These are phyloP conservation scores for Artemisia annua DNA, from an alignment of 129 eudicot genomes.

Conservation along the genomic window DNA sequence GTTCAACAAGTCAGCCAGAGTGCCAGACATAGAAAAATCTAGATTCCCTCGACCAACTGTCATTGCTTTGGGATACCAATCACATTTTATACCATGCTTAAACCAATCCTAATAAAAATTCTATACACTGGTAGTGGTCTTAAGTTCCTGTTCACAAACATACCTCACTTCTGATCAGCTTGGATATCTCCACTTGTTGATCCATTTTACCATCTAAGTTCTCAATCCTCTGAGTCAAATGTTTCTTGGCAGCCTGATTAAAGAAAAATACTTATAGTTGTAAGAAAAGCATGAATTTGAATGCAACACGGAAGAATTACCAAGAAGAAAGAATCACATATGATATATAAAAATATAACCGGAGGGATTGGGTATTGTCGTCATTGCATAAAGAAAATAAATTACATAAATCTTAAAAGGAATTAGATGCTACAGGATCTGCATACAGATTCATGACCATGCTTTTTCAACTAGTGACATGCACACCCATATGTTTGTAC, in stretches of 20 bases:
- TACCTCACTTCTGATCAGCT: constrained; percentile 69
- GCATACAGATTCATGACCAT: no score
- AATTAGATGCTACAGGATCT: no score
- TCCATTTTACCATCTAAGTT: constrained; percentile 85
- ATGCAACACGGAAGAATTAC: constrained; percentile 7
- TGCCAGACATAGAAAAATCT: constrained; percentile 3
- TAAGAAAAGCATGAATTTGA: background rate
- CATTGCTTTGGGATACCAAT: background rate
- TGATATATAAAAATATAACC: background rate
- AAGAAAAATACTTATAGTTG: constrained; percentile 8
- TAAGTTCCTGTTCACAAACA: background rate
- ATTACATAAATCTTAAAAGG: no score
- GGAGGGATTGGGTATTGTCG: no score
- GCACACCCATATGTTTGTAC: background rate
- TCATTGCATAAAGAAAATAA: no score
- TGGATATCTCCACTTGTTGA: constrained; percentile 73
- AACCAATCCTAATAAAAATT: background rate
- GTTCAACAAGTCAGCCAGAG: background rate
- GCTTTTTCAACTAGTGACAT: no score
- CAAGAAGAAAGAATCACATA: constrained; percentile 3
- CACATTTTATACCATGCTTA: background rate
- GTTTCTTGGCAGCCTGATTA: constrained; percentile 78
- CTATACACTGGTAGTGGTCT: constrained; percentile 2
- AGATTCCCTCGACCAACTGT: background rate
- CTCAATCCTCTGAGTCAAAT: constrained; percentile 85